Conservation (phyloP, 2,329 filamentous ascomycete species). For the Xylaria hypoxylon region DNA sequence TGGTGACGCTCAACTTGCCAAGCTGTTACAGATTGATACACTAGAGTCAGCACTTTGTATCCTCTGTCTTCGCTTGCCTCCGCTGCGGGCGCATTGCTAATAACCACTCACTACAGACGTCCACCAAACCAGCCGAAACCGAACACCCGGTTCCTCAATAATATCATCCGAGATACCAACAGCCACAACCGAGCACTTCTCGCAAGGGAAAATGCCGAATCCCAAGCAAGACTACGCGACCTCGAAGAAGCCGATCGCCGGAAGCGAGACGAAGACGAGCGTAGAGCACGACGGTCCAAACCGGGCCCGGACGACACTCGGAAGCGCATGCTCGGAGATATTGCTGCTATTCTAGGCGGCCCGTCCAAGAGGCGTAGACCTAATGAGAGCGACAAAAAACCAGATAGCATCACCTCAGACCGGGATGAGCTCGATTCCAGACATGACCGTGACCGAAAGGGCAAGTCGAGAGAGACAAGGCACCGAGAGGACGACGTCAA, state of each 20-base stretch:
- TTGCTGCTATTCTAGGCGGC: constrained; percentile 67
- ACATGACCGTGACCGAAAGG: constrained; percentile 37
- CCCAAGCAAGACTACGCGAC: constrained; percentile 74
- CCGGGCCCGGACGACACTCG: constrained; percentile 64
- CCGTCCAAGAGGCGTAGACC: constrained; percentile 53
- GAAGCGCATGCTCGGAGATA: constrained; percentile 69
- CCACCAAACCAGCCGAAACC: constrained; percentile 78
- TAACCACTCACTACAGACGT: constrained; percentile 59
- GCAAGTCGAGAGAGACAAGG: constrained; percentile 23
- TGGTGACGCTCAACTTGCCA: constrained; percentile 3
- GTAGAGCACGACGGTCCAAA: constrained; percentile 54
- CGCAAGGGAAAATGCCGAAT: constrained; percentile 85
- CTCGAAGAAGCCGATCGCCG: constrained; percentile 64
- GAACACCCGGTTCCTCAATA: constrained; percentile 88
- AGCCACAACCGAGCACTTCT: constrained; percentile 88
- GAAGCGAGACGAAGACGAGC: constrained; percentile 52
- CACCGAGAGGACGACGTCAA: constrained; percentile 40
- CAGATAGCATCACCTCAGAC: constrained; percentile 23
- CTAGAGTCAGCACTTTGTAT: neutral
- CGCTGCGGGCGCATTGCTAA: constrained; percentile 22
- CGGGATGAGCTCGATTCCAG: constrained; percentile 30
- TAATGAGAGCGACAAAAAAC: constrained; percentile 42
- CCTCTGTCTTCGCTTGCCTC: neutral
- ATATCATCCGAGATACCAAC: constrained; percentile 89
- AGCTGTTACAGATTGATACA: neutral